Conservation (phyloP, 2,329 filamentous ascomycete species). For the Calycina herbarum region DNA sequence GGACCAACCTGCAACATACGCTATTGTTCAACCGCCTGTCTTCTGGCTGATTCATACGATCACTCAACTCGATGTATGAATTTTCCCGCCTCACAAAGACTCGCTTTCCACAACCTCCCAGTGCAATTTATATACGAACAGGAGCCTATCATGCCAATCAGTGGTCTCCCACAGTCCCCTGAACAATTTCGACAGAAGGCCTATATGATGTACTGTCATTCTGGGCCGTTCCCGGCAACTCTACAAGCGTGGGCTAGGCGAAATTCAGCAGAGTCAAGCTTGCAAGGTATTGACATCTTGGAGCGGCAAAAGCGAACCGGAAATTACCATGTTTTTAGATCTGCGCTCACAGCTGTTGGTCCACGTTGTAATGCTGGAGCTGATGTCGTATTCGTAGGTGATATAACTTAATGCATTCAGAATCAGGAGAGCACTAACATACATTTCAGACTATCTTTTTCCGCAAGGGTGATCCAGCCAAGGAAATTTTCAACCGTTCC, state of each 20-base stretch:
- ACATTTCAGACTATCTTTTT: slow-evolving; percentile 26
- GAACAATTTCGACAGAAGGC: slow-evolving; percentile 31
- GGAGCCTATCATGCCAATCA: slow-evolving; percentile 14
- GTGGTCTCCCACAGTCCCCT: slow-evolving; percentile 5
- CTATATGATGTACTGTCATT: slow-evolving; percentile 29
- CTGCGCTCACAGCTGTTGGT: slow-evolving; percentile 14
- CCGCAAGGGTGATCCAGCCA: slow-evolving; percentile 15
- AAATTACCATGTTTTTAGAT: slow-evolving; percentile 34
- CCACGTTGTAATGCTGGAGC: slow-evolving; percentile 17
- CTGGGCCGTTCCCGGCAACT: slow-evolving; percentile 28
- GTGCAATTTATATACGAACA: slow-evolving; percentile 14
- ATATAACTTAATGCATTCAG: not conserved
- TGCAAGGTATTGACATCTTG: slow-evolving; percentile 11
- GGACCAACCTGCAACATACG: slow-evolving; percentile 18
- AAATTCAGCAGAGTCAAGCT: slow-evolving; percentile 7
- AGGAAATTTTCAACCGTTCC: slow-evolving; percentile 23
- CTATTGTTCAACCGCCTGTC: slow-evolving; percentile 34
- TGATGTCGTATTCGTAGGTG: slow-evolving; percentile 32
- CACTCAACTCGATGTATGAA: slow-evolving; percentile 26
- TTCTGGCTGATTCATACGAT: slow-evolving; percentile 26
- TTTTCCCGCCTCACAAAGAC: slow-evolving; percentile 9
- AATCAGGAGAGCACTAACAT: not conserved
- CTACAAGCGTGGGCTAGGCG: slow-evolving; percentile 24
- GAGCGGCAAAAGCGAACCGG: slow-evolving; percentile 25
- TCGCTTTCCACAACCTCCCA: slow-evolving; percentile 5